Evolutionary conservation across 768 basidiomycete species (phyloP).

Genomic region (Rhodotorula taiwanensis): DNA sequence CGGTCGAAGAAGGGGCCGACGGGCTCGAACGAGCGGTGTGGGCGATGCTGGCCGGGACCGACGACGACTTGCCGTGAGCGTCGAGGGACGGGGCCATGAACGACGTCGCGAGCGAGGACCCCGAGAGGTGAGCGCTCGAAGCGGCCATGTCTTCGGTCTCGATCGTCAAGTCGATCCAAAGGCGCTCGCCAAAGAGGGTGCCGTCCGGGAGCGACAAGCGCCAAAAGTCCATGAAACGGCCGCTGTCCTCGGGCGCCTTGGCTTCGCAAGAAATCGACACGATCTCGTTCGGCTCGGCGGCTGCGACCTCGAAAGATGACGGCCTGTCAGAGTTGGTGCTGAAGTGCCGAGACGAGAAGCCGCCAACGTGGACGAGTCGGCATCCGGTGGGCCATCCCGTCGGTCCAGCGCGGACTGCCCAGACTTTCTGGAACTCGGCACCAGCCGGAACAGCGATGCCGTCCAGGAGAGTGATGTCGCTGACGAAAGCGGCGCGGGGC

Average conservation of each 20-base stretch:
- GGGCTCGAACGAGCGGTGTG: neutral
- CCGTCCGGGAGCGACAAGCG: conserved; percentile 14
- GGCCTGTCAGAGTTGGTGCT: too few relatives aligned
- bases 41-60: neutral
- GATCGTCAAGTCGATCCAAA: conserved; percentile 32
- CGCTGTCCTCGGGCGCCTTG: conserved; percentile 33
- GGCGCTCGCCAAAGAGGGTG: conserved; percentile 21
- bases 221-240: conserved; percentile 29
- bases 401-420: conserved; percentile 43
- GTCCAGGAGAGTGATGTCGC: conserved; percentile 42
- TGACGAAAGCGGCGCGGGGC: conserved; percentile 11
- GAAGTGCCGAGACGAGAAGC: conserved; percentile 9
- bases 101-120: conserved; percentile 11
- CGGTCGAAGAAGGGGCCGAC: conserved; percentile 1
- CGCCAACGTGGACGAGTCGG: conserved; percentile 37
- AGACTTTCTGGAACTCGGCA: conserved; percentile 45
- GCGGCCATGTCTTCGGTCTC: neutral
- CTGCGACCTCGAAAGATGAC: neutral
- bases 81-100: conserved; percentile 24
- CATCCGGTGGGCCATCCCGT: conserved; percentile 15
- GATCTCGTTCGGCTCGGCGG: conserved; percentile 11
- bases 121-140: neutral
- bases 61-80: conserved; percentile 13
- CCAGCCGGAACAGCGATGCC: conserved; percentile 42
- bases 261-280: conserved; percentile 24